Evolutionary conservation across 225 moss, liverwort and hornwort species (phyloP), one percentile per base, ranked within the genome.

Genomic region (Sphagnum tenellum): DNA sequence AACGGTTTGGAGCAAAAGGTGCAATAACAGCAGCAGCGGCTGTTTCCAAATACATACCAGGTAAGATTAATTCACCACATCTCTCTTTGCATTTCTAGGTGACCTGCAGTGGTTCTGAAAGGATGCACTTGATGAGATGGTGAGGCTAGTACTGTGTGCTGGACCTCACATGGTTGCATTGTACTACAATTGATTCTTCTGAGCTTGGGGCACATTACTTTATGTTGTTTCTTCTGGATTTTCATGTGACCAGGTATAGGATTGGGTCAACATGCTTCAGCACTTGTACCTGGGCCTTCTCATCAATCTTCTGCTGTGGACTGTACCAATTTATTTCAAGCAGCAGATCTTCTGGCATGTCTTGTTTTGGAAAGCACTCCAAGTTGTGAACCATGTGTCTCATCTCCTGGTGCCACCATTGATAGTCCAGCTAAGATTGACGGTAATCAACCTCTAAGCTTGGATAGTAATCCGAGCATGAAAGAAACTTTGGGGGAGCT

Each of bases 21-120:
- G 88, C 88, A 4, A 86, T 80, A 44, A 75, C 86, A n/a, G 82
- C 86, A 50, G 88, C 84, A 11, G 86, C 75, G 46, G 90, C 90
- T 11, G 70, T 90, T 49, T 77, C 77, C n/a, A 74, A 81, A 65
- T 79, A 90, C 52, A 62, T 77, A 12, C 67, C 72, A 58, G 84
- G 74, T 73, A 29, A 29, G 29, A 29, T 29, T 29, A 29, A 29
- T 0, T 29, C 29, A 29, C 29, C 29, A 1, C 29, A 29, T 29
- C 29, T 29, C 29, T 29, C 29, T 29, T 29, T 29, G 29, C 29
- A 29, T 29, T 29, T 29, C 29, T 29, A 29, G 29, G 29, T 29
- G 29, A 29, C 29, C 29, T 29, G 29, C 29, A 29, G 29, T 29
- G 29, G 29, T 29, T 29, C 29, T 29, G 29, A 29, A 29, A 29